Evolutionary conservation across 139 green algal genomes (phyloP), one percentile per base, ranked within the genome.

Genomic region (Trebouxia sp.): DNA sequence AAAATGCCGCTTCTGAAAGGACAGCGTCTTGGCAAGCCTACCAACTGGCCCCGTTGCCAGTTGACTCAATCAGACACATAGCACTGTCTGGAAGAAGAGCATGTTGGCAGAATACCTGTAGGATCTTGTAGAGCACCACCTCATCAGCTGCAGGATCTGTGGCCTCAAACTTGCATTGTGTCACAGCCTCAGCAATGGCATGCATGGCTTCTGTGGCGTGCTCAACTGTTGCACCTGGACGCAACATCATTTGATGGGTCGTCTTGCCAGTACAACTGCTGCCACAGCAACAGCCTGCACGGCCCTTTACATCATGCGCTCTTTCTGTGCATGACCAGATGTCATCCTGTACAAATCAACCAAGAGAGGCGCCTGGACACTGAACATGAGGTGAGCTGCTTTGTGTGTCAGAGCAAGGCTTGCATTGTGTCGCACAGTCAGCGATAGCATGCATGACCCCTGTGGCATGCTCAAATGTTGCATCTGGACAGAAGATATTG

Each of bases 161-260:
- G 6, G 90, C 91, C 85, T 99, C 94, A 85, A 99, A 99, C 79
- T 94, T 94, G 90, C 94, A 98, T 76, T 91, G 89, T 11, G 94
- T 97, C 5, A 97, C 91, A 35, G 94, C 91, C 56, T 97, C 94
- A 0, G 95, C 92, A 10, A 97, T 92, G 32, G 85, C 79, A 75
- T 95, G 94, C 75, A 99, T 92, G 0, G 90, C 91, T 22, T 91
- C 88, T 26, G 88, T 87, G 5, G 88, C 87, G 30, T 89, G 88
- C 0, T 30, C n/a, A 6, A 76, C 84, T 15, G 50, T 35, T 6
- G 77, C 83, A 0, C 66, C 91, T 94, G 87, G 48, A 80, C 4
- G 8, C n/a, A 5, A 26, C 20, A 8, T 14, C 7, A 53, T 17
- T 26, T 53, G 47, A 17, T 26, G 4, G 3, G 15, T 2, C 2